phyloP scores from a whole-genome alignment of 441 rosid species.

The Pelargonium australe region DNA sequence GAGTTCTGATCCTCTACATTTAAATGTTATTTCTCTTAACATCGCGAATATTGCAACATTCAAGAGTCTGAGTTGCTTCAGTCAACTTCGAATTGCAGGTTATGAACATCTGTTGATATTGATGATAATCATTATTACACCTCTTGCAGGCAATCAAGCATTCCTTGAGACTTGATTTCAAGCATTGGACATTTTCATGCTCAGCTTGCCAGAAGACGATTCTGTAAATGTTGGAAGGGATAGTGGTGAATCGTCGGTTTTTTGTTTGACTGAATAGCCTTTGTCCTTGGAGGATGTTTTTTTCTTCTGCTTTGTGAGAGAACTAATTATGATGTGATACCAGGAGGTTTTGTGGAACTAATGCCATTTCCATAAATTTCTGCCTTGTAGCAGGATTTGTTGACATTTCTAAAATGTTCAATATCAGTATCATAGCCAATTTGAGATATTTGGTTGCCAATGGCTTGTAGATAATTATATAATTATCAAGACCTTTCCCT shows the following conservation, averaged over 20 bases:
- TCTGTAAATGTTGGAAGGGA: not conserved
- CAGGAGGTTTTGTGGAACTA: too few relatives aligned
- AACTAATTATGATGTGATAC: not conserved
- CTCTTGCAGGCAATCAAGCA: not conserved
- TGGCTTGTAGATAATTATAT: too few relatives aligned
- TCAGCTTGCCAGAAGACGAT: not conserved
- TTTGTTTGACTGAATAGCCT: not conserved
- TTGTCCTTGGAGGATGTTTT: not conserved
- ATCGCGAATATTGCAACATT: too few relatives aligned
- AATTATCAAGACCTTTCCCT: too few relatives aligned
- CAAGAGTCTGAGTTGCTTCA: too few relatives aligned
- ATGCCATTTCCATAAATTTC: not conserved
- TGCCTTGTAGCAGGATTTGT: too few relatives aligned
- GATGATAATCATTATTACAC: not conserved
- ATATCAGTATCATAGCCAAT: too few relatives aligned
- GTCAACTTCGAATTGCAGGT: not conserved
- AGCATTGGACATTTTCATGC: not conserved
- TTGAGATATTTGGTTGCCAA: too few relatives aligned
- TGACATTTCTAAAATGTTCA: too few relatives aligned
- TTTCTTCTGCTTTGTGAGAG: not conserved
- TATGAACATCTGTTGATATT: not conserved
- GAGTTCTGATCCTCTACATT: too few relatives aligned
- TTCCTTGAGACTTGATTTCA: not conserved
- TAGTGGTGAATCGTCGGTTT: not conserved
- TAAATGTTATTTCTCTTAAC: too few relatives aligned